A percentile compares a stretch with the other conserved stretches of the same genome.
phyloP scores from a whole-genome alignment of 2,329 filamentous ascomycete species.

The Ceratocystis colombiana region DNA sequence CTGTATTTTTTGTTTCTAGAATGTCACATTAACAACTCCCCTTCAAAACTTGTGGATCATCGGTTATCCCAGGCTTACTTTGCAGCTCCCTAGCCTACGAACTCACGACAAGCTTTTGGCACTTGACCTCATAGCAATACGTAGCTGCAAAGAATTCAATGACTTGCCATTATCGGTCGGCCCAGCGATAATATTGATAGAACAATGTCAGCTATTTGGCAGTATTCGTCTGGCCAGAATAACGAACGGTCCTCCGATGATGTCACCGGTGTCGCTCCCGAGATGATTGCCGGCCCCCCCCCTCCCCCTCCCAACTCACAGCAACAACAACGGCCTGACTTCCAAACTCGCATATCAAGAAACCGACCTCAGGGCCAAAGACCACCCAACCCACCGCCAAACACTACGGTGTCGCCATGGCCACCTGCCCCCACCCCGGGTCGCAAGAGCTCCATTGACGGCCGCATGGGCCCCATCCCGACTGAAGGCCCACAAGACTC shows the following conservation, averaged over 20 bases:
- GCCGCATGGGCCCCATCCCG: constrained; percentile 34
- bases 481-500: constrained; percentile 43
- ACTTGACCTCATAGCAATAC: background rate
- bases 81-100: background rate
- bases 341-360: background rate
- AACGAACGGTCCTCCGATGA: constrained; percentile 21
- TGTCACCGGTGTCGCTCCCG: constrained; percentile 13
- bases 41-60: background rate
- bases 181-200: background rate
- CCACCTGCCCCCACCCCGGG: constrained; percentile 15
- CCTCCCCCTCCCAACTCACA: constrained; percentile 6
- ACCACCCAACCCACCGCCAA: constrained; percentile 8
- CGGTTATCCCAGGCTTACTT: background rate
- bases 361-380: constrained; percentile 1
- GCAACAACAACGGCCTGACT: constrained; percentile 18
- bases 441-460: constrained; percentile 28
- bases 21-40: background rate
- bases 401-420: background rate
- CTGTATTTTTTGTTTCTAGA: constrained; percentile 6
- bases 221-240: constrained; percentile 13
- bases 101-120: background rate
- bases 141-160: background rate
- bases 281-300: constrained; percentile 16
- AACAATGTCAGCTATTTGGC: constrained; percentile 24
- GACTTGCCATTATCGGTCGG: background rate